phyloP scores from a whole-genome alignment of 148 eudicot genomes.

The Cornus suecica region DNA sequence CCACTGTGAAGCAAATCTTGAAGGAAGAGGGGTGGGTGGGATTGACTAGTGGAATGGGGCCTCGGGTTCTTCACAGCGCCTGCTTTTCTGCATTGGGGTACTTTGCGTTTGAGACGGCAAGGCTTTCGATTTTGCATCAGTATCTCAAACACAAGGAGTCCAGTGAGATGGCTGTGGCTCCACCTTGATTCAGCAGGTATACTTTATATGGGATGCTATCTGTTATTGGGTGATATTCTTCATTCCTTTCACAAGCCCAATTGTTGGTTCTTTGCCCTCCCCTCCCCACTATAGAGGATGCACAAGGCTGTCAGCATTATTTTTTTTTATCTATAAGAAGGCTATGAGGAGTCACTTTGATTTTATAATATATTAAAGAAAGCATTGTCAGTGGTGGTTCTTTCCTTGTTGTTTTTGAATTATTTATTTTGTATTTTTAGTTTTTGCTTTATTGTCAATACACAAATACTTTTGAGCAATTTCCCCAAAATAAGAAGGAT shows the following conservation, averaged over 20 bases:
- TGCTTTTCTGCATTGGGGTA: conserved; percentile 92
- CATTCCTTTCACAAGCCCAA: not conserved
- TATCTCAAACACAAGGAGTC: conserved; percentile 62
- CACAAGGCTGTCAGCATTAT: too few species aligned
- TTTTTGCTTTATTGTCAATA: not conserved
- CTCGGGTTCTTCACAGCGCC: conserved; percentile 85
- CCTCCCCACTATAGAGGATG: not conserved
- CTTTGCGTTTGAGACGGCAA: conserved; percentile 88
- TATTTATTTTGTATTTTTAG: not conserved
- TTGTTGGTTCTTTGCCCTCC: not conserved
- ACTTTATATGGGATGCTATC: not conserved
- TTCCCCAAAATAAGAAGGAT: not conserved
- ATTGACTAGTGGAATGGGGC: conserved; percentile 89
- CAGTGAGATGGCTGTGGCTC: conserved; percentile 16
- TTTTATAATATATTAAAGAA: not conserved
- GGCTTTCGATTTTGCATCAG: conserved; percentile 71
- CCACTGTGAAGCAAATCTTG: conserved; percentile 67
- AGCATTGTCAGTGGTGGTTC: not conserved
- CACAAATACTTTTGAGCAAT: not conserved
- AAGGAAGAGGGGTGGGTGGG: conserved; percentile 88
- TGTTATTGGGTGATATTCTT: not conserved
- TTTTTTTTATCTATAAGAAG: too few species aligned
- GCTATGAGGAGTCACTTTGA: not conserved
- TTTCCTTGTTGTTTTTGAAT: not conserved
- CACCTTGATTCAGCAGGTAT: conserved; percentile 14